These are phyloP conservation scores for Mycena citricolor DNA, from an alignment of 1,284 basidiomycete species.

Conservation along the genomic window DNA sequence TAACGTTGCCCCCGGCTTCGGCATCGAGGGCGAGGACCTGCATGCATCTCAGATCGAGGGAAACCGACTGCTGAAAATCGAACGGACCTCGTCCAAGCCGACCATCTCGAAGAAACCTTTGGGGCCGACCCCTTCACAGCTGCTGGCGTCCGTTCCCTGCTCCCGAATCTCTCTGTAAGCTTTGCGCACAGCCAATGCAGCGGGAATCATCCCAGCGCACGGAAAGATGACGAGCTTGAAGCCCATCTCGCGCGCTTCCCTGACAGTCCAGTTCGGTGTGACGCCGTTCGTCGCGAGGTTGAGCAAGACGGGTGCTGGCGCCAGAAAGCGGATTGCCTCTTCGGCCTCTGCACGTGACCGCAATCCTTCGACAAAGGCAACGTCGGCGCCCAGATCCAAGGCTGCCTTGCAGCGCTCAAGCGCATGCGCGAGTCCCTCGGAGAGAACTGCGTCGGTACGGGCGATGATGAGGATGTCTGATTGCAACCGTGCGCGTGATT, in stretches of 20 bases:
- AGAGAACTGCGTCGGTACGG: constrained; percentile 45
- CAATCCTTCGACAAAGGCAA: constrained; percentile 48
- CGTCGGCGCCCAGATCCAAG: constrained; percentile 35
- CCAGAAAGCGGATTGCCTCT: constrained; percentile 34
- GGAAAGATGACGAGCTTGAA: constrained; percentile 21
- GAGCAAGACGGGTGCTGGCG: constrained; percentile 35
- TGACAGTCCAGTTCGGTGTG: constrained; percentile 19
- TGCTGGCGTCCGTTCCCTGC: constrained; percentile 12
- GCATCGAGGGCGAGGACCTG: constrained; percentile 17
- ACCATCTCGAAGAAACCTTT: constrained; percentile 20
- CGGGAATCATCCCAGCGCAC: constrained; percentile 22
- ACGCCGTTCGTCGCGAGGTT: constrained; percentile 19
- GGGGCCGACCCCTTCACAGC: constrained; percentile 9
- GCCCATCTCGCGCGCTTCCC: constrained; percentile 20
- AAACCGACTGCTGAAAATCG: background rate
- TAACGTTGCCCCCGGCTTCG: constrained; percentile 13
- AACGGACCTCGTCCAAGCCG: constrained; percentile 14
- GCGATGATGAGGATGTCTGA: constrained; percentile 47
- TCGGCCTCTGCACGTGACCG: constrained; percentile 37
- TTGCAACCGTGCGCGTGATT: constrained; percentile 32
- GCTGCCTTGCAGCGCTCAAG: constrained; percentile 41
- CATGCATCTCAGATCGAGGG: background rate
- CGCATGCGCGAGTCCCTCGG: constrained; percentile 40
- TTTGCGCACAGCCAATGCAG: constrained; percentile 17
- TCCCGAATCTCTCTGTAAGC: constrained; percentile 16